Base-by-base conservation (phyloP, 2,329 filamentous ascomycete genomes). In the Cladobotryum mycophilum region DNA sequence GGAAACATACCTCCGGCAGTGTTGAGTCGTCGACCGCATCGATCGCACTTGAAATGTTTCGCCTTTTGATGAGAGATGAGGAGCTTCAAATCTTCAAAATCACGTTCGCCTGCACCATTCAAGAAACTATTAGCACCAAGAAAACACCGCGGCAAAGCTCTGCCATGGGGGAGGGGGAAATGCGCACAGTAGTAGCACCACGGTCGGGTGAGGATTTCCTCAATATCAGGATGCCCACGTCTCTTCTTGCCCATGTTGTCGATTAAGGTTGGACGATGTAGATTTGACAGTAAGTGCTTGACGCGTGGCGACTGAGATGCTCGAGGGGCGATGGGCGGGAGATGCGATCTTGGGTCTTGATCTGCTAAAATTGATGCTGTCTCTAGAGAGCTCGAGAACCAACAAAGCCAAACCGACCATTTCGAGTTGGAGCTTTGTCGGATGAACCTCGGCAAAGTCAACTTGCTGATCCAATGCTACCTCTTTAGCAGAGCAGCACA, bases 31-130 rank as follows among this genome's bases (percentile, higher is more conserved):
- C 93, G 83, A 48, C 85, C 85, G 68, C 93, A 99, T 73, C 86
- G 77, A 61, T 96, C 89, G 72, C 93, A 99, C 71, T 96, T 96
- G 78, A 96, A 97, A 70, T 99, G 93, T 72, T 97, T 97, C n/a
- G 92, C 91, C 68, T 96, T 97, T 66, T 97, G 93, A 69, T 99
- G 93, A 52, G 88, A 91, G 60, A 96, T 95, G 57, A 99, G 83
- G 60, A 97, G 90, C 76, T 96, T 96, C 43, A 96, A 70, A 68
- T 99, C 93, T 69, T 97, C 91, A 67, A 97, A 99, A 72, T 97
- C 92, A 73, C 92, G 88, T 72, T 99, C 93, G 71, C 81, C 81
- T 85, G 49, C 3, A 15, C 48, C 14, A 14, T 9, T 30, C 13
- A 6, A 51, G 15, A 35, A 22, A 56, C 61, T 63, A 66, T 63